Percentiles rank a stretch among this genome's conserved stretches.
phyloP scores from a whole-genome alignment of 176 grass and related monocot genomes.

The Neostapfia colusana region DNA sequence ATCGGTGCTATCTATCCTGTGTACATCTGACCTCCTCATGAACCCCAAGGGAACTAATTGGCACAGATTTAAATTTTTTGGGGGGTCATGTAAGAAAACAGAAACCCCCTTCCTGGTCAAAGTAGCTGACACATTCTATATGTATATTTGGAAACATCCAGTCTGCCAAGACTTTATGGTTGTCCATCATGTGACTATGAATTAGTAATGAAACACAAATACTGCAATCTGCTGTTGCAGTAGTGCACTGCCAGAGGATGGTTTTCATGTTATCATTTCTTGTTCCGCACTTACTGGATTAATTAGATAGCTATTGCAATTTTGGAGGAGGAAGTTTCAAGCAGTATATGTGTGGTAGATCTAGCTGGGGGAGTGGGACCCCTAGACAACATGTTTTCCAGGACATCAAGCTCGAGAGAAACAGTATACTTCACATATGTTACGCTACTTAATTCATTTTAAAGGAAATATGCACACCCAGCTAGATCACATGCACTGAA shows the following conservation, averaged over 20 bases:
- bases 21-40: not conserved
- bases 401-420: not conserved
- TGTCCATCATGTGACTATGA: constrained; percentile 20
- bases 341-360: not conserved
- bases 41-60: not conserved
- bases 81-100: not conserved
- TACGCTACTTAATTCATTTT: not conserved
- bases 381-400: not conserved
- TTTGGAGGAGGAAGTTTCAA: constrained; percentile 33
- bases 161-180: constrained; percentile 22
- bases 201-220: constrained; percentile 22
- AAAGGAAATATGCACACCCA: not conserved
- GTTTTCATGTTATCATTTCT: constrained; percentile 31
- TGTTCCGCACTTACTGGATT: not conserved
- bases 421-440: not conserved
- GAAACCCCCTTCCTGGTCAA: not conserved
- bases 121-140: not conserved
- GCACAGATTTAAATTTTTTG: not conserved
- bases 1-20: not conserved
- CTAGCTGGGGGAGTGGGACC: not conserved
- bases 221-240: constrained; percentile 25
- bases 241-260: constrained; percentile 14
- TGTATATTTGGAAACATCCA: constrained; percentile 7
- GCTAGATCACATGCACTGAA: not conserved
- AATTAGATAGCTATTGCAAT: not conserved